Conservation (phyloP, 805 yeast genomes). For the Saccharomycopsis synnaedendra region DNA sequence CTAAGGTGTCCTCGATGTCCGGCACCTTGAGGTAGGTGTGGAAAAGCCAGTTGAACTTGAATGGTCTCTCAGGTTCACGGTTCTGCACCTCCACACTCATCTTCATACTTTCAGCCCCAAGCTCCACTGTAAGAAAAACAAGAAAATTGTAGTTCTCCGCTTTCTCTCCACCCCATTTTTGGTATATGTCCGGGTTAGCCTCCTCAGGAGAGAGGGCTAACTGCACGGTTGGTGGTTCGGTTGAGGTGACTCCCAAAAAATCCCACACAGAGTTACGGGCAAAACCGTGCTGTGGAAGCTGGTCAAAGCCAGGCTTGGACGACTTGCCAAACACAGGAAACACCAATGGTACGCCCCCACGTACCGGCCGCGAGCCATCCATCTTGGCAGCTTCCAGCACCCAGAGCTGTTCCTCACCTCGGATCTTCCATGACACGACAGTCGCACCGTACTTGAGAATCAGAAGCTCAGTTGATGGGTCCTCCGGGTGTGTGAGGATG, state of each 20-base stretch:
- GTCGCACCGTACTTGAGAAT: conserved; percentile 85
- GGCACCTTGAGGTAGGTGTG: conserved; percentile 75
- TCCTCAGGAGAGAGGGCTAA: conserved; percentile 85
- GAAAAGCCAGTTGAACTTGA: conserved; percentile 90
- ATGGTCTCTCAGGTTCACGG: conserved; percentile 40
- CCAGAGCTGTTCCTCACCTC: conserved; percentile 78
- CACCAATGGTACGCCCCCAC: conserved; percentile 96
- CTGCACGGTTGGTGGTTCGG: conserved; percentile 63
- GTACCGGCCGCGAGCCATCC: conserved; percentile 88
- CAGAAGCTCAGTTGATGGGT: conserved; percentile 43
- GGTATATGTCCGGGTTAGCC: conserved; percentile 61
- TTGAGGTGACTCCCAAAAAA: conserved; percentile 75
- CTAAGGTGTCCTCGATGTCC: conserved; percentile 69
- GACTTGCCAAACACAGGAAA: conserved; percentile 88
- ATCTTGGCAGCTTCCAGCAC: conserved; percentile 63
- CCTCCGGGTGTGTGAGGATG: conserved; percentile 3
- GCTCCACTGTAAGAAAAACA: conserved; percentile 53
- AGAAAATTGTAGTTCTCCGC: conserved; percentile 56
- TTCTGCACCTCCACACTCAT: conserved; percentile 73
- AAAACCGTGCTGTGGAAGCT: conserved; percentile 92
- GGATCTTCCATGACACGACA: conserved; percentile 66
- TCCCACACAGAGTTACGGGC: conserved; percentile 92
- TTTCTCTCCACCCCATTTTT: conserved; percentile 26
- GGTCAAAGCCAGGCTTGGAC: conserved; percentile 43
- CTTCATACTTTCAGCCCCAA: conserved; percentile 45